Conservation (phyloP, 1,139 yeast genomes). For the Geotrichum candidum region DNA sequence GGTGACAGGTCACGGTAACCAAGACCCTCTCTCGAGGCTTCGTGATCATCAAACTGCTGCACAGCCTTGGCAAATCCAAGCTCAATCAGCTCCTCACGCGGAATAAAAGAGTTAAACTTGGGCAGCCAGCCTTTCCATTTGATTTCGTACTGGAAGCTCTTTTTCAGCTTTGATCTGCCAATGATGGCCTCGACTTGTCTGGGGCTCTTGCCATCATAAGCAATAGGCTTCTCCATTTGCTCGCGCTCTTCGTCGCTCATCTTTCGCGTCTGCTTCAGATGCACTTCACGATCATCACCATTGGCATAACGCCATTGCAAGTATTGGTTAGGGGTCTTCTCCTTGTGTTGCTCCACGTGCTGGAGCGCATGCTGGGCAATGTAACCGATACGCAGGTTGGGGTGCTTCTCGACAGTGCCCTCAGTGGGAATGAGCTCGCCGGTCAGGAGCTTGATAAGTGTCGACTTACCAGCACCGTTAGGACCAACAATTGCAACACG, state of each 20-base stretch:
- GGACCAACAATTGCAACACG: conserved; percentile 97
- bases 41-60: conserved; percentile 95
- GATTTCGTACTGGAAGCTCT: conserved; percentile 92
- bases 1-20: conserved; percentile 94
- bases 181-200: conserved; percentile 88
- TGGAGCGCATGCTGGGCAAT: conserved; percentile 98
- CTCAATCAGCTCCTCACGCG: conserved; percentile 71
- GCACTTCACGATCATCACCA: conserved; percentile 97
- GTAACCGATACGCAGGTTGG: conserved; percentile 95
- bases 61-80: conserved; percentile 83
- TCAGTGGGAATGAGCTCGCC: conserved; percentile 81
- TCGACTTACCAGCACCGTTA: conserved; percentile 98
- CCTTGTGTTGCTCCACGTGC: conserved; percentile 95
- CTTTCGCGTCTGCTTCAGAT: conserved; percentile 87
- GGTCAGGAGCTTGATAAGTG: conserved; percentile 84
- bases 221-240: conserved; percentile 72
- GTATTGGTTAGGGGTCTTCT: conserved; percentile 95
- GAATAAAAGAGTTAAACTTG: conserved; percentile 88
- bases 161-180: conserved; percentile 95
- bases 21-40: conserved; percentile 96
- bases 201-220: conserved; percentile 84
- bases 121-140: conserved; percentile 95
- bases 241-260: conserved; percentile 77
- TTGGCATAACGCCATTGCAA: conserved; percentile 97
- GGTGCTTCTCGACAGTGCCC: conserved; percentile 95